These are phyloP conservation scores for Bretschneidera sinensis DNA, from an alignment of 345 rosid genomes.

Conservation along the genomic window DNA sequence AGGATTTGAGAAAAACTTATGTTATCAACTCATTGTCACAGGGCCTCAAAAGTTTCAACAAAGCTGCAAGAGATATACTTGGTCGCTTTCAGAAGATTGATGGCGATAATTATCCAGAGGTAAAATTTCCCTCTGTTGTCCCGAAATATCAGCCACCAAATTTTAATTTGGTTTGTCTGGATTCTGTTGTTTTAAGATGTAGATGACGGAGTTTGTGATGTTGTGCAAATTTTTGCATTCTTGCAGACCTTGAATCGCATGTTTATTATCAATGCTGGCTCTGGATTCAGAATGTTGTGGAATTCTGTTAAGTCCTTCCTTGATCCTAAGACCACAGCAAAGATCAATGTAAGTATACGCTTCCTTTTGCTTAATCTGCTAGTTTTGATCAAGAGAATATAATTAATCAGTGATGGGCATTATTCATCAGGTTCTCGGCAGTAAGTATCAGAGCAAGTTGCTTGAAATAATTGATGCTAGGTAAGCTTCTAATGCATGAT, in stretches of 20 bases:
- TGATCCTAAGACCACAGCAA: conserved; percentile 94
- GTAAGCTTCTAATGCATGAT: conserved; percentile 23
- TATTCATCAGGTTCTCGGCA: conserved; percentile 80
- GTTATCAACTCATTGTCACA: conserved; percentile 19
- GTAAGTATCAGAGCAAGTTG: conserved; percentile 88
- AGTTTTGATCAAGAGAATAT: conserved; percentile 9
- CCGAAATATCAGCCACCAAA: neutral
- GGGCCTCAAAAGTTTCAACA: conserved; percentile 91
- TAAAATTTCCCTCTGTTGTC: conserved; percentile 18
- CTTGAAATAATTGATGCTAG: conserved; percentile 86
- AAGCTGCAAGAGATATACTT: conserved; percentile 87
- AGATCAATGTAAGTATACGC: conserved; percentile 66
- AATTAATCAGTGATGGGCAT: conserved; percentile 4
- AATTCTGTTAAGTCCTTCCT: conserved; percentile 90
- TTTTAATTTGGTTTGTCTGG: neutral
- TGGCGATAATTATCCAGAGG: conserved; percentile 97
- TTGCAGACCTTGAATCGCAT: conserved; percentile 85
- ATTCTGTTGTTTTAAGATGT: neutral
- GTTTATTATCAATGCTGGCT: conserved; percentile 98
- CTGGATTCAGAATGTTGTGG: conserved; percentile 99
- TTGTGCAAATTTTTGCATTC: conserved; percentile 3
- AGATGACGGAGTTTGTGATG: conserved; percentile 3
- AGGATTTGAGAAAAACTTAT: neutral
- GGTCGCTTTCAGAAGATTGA: conserved; percentile 80
- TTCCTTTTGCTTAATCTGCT: conserved; percentile 3